Conservation (phyloP, 441 rosid species). For the Erodium trifolium region DNA sequence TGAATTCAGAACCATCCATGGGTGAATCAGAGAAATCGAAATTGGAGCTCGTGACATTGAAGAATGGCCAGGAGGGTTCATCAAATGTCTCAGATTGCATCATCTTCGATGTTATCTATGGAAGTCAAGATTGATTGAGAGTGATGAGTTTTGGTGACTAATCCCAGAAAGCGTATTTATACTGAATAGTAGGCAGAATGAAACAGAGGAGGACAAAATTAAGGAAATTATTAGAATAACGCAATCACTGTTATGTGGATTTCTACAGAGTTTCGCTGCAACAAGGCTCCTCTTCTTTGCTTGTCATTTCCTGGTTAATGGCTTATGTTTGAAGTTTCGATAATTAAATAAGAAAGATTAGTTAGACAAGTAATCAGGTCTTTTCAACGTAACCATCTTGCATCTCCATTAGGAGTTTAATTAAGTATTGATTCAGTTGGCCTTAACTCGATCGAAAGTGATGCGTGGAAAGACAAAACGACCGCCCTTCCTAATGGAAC, state of each 20-base stretch:
- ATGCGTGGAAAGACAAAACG: neutral
- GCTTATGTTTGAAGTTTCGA: no score
- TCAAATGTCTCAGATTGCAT: conserved; percentile 30
- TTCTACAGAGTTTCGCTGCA: conserved; percentile 23
- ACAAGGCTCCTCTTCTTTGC: conserved; percentile 27
- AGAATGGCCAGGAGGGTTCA: conserved; percentile 30
- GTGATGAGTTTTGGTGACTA: conserved; percentile 13
- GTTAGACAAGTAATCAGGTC: no score
- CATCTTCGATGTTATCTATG: conserved; percentile 2
- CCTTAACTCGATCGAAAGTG: neutral
- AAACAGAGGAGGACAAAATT: neutral
- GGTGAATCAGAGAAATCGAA: conserved; percentile 10
- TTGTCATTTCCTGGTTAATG: conserved; percentile 20
- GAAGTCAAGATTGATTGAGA: neutral
- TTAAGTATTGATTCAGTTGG: neutral
- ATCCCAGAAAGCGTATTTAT: conserved; percentile 19
- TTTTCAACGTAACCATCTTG: conserved; percentile 2
- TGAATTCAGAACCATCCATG: conserved; percentile 20
- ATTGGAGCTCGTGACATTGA: conserved; percentile 16
- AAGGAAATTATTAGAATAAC: neutral
- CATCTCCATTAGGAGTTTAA: no score
- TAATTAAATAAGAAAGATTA: no score
- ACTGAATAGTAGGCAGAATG: neutral
- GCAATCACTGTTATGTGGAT: conserved; percentile 19
- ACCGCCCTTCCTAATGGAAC: no score